Conservation (phyloP, 345 rosid genomes). For the Eucalyptus leucophloia region DNA sequence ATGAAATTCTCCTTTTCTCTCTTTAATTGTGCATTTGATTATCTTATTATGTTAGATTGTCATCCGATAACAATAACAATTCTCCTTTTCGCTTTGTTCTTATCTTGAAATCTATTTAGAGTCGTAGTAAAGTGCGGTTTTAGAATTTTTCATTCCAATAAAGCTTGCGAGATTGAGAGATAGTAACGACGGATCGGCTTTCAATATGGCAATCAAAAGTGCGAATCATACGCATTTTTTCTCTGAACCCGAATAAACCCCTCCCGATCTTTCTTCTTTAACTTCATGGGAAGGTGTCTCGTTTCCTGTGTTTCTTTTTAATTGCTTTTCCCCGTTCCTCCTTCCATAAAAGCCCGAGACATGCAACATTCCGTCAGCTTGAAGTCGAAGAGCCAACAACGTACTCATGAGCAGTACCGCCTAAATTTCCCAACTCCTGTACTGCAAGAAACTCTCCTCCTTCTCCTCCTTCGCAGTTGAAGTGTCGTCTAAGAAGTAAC, state of each 20-base stretch:
- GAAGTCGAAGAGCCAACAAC: not conserved
- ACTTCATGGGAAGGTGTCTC: not conserved
- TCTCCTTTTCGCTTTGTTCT: not conserved
- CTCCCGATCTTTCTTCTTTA: not conserved
- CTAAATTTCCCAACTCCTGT: too few relatives aligned
- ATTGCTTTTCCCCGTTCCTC: not conserved
- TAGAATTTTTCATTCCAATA: not conserved
- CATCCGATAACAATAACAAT: not conserved
- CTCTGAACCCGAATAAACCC: not conserved
- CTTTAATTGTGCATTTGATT: not conserved
- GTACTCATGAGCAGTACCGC: not conserved
- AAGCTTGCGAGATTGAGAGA: not conserved
- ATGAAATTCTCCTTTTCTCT: not conserved
- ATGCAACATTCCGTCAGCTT: not conserved
- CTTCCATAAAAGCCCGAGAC: not conserved
- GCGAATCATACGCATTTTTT: not conserved
- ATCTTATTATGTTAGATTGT: not conserved
- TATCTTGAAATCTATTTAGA: not conserved
- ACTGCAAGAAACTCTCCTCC: not conserved
- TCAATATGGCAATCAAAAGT: not conserved
- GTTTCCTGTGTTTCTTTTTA: not conserved
- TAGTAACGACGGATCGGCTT: not conserved
- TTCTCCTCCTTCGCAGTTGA: not conserved
- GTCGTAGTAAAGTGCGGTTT: not conserved
- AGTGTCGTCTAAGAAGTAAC: not conserved